A percentile compares a stretch with the other conserved stretches of the same genome.
These are phyloP conservation scores for Graphiopsis chlorocephala DNA, from an alignment of 2,329 filamentous ascomycete genomes.

Conservation along the genomic window DNA sequence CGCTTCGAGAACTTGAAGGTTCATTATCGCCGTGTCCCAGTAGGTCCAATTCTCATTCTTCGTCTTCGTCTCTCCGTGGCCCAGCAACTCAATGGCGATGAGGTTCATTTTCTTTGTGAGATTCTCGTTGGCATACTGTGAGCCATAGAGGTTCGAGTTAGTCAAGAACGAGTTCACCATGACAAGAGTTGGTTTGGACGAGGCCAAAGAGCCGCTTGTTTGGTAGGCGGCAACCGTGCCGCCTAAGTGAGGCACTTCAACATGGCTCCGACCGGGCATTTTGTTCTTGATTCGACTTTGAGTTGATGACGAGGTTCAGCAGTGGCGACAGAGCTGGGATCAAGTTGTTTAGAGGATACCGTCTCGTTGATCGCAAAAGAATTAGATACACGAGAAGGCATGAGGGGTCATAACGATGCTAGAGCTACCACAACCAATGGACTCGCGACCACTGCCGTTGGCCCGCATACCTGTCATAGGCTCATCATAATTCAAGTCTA, in stretches of 20 bases:
- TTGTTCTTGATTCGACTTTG: constrained; percentile 1
- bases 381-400: background rate
- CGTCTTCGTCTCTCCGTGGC: constrained; percentile 50
- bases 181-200: constrained; percentile 50
- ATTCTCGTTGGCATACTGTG: constrained; percentile 29
- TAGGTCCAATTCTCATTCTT: constrained; percentile 51
- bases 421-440: background rate
- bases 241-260: constrained; percentile 50
- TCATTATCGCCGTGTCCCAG: constrained; percentile 51
- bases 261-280: constrained; percentile 38
- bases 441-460: background rate
- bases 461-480: background rate
- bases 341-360: background rate
- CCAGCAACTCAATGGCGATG: constrained; percentile 53
- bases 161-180: constrained; percentile 54
- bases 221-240: constrained; percentile 51
- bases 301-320: background rate
- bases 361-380: background rate
- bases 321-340: background rate
- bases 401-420: background rate
- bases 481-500: background rate
- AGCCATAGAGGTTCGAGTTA: constrained; percentile 42
- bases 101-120: constrained; percentile 44
- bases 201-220: constrained; percentile 37
- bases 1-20: constrained; percentile 39